Percentiles rank a stretch among this genome's conserved stretches.
Conservation (phyloP, 148 eudicot genomes). For the Chenopodium formosanum region DNA sequence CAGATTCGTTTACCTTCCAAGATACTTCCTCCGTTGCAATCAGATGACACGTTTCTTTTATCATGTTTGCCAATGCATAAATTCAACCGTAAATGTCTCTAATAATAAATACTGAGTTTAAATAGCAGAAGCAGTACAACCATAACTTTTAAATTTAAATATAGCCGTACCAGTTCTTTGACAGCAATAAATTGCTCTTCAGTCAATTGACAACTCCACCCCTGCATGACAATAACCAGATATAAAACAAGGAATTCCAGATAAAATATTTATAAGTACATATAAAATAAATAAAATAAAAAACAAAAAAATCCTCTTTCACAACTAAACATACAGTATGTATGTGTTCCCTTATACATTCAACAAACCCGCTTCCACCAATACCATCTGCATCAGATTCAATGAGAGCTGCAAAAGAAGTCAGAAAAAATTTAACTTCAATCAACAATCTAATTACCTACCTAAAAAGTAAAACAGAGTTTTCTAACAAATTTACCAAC, state of each 20-base stretch:
- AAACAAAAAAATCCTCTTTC: neutral
- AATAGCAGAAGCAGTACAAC: neutral
- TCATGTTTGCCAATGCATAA: no score
- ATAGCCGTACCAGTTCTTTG: slow-evolving; percentile 74
- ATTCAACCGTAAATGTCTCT: no score
- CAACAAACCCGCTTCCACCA: slow-evolving; percentile 99
- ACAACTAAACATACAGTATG: slow-evolving; percentile 66
- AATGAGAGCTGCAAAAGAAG: slow-evolving; percentile 76
- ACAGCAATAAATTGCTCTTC: slow-evolving; percentile 99
- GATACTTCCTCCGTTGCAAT: no score
- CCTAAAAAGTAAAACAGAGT: neutral
- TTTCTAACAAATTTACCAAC: slow-evolving; percentile 52
- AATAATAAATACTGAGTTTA: neutral
- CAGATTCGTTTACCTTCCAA: neutral
- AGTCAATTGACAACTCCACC: slow-evolving; percentile 85
- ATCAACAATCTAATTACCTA: slow-evolving; percentile 3
- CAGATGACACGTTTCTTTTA: no score
- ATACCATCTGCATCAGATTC: slow-evolving; percentile 99
- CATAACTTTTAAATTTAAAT: no score
- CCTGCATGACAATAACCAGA: slow-evolving; percentile 45
- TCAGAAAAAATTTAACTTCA: slow-evolving; percentile 13
- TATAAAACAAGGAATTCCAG: slow-evolving; percentile 1
- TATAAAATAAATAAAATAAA: neutral
- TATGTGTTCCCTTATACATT: slow-evolving; percentile 98
- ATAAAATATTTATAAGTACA: neutral